Evolutionary conservation across 768 basidiomycete genomes (phyloP), one percentile per base, ranked within the genome.

Genomic region (Ramaria rubella): DNA sequence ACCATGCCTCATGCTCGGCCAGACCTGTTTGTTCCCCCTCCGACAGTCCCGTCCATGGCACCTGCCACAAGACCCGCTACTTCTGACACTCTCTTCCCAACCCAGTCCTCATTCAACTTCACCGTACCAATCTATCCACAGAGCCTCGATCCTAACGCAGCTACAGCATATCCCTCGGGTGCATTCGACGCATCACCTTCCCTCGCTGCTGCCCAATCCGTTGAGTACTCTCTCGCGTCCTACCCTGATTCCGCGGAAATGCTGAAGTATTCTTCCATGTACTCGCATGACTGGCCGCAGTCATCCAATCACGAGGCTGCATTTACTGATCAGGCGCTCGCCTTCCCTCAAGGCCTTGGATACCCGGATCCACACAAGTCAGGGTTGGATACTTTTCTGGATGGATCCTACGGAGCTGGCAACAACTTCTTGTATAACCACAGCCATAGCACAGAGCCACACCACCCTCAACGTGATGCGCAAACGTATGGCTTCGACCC

Each of bases 1-100:
- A 3, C 87, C 87, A 9, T 87, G 87, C 9, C 87, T 90, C 62
- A 69, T 73, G 2, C 33, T 65, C 61, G 58, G 38, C 19, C 43
- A 59, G 5, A 51, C 51, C 24, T 60, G 36, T 24, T 80, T 46
- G 70, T 60, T 0, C 70, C 78, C 0, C 66, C 73, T 0, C 70
- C 74, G 24, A 63, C 65, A 45, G 61, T 69, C 1, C 65, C 68
- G 4, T 62, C 71, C 33, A 66, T 72, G 60, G 42, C 29, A 5
- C 48, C 48, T 31, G 56, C 66, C 40, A 43, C 62, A 8, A 3
- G 63, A 4, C 52, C 63, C 8, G 23, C 46, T 27, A 34, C 19
- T n/a, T 36, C 43, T 30, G 23, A 29, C 9, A 21, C 55, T 29
- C 5, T 48, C 21, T 45, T 46, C 45, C 57, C 49, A 6, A 14